A percentile compares a stretch with the other conserved stretches of the same genome.
These are phyloP conservation scores for Candida yuanshanica DNA, from an alignment of 805 yeast genomes.

Conservation along the genomic window DNA sequence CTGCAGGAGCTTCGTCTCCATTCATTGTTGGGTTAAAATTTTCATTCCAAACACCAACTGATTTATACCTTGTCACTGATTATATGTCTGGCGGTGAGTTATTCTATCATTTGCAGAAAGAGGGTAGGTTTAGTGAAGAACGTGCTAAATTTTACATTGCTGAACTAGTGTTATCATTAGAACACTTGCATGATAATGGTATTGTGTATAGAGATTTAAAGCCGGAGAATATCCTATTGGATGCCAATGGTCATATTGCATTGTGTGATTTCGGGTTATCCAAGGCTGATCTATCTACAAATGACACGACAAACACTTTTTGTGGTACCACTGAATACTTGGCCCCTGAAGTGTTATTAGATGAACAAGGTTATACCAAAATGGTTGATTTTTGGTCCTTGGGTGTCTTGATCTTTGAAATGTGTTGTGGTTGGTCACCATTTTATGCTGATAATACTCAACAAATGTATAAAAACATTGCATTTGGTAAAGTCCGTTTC, in stretches of 20 bases:
- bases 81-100: slow-evolving; percentile 98
- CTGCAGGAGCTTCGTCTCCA: slow-evolving; percentile 83
- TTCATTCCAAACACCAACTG: slow-evolving; percentile 92
- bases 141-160: slow-evolving; percentile 97
- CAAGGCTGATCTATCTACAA: slow-evolving; percentile 81
- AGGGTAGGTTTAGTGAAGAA: slow-evolving; percentile 88
- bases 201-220: slow-evolving; percentile 95
- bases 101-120: slow-evolving; percentile 95
- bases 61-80: slow-evolving; percentile 89
- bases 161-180: slow-evolving; percentile 86
- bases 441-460: slow-evolving; percentile 97
- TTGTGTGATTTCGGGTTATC: slow-evolving; percentile 96
- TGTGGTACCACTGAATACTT: slow-evolving; percentile 98
- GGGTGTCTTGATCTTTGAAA: slow-evolving; percentile 94
- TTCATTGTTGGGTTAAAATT: slow-evolving; percentile 94
- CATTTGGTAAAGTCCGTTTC: slow-evolving; percentile 95
- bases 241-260: slow-evolving; percentile 96
- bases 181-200: slow-evolving; percentile 91
- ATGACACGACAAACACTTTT: slow-evolving; percentile 89
- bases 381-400: slow-evolving; percentile 99
- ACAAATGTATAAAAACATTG: slow-evolving; percentile 98
- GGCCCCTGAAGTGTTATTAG: slow-evolving; percentile 94
- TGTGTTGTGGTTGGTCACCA: slow-evolving; percentile 99
- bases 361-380: slow-evolving; percentile 94
- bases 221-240: slow-evolving; percentile 92